A percentile compares a stretch with the other conserved stretches of the same genome.
Conservation (phyloP, 2,329 filamentous ascomycete species). For the Aspergillus costaricaensis region DNA sequence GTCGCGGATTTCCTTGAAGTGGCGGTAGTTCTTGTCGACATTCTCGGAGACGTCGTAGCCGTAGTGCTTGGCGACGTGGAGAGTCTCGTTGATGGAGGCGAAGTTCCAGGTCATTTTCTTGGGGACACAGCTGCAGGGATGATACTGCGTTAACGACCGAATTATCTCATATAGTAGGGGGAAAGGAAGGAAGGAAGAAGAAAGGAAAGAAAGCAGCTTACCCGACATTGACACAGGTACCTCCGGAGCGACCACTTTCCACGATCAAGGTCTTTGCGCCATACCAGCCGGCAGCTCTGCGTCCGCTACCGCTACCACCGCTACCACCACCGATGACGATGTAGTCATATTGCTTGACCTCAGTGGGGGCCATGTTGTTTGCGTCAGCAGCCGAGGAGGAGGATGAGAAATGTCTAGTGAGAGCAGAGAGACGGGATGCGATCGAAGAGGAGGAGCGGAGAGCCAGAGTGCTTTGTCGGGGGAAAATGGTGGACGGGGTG, state of each 20-base stretch:
- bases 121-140: constrained; percentile 48
- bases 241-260: constrained; percentile 51
- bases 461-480: constrained; percentile 27
- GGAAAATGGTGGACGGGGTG: constrained; percentile 3
- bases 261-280: constrained; percentile 54
- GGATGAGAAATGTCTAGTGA: constrained; percentile 46
- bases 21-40: constrained; percentile 46
- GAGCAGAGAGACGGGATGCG: constrained; percentile 39
- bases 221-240: constrained; percentile 58
- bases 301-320: constrained; percentile 53
- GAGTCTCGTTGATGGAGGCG: constrained; percentile 51
- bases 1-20: constrained; percentile 53
- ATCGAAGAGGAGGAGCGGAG: constrained; percentile 18
- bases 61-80: constrained; percentile 50
- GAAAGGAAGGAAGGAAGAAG: neutral
- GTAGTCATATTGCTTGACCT: constrained; percentile 54
- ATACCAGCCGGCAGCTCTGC: constrained; percentile 55
- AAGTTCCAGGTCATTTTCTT: constrained; percentile 59
- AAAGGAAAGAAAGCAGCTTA: constrained; percentile 29
- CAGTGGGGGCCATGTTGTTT: constrained; percentile 48
- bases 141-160: neutral
- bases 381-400: constrained; percentile 27
- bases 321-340: constrained; percentile 58
- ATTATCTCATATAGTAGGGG: neutral
- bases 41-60: constrained; percentile 50